Base-by-base conservation (phyloP, 176 grass and related monocot species). In the Areca catechu region DNA sequence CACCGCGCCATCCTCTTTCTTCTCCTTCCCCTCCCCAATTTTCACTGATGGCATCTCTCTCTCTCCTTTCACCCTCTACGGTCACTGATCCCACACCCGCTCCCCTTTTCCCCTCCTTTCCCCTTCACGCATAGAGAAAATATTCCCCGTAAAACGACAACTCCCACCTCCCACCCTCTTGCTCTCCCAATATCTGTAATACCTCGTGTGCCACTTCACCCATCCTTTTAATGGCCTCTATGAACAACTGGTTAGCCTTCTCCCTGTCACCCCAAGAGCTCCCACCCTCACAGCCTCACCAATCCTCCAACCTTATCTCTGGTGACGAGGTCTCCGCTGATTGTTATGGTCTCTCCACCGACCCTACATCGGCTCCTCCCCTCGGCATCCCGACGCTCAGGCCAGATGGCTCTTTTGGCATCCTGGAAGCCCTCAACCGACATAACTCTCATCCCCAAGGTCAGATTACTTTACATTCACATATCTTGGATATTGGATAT, bases 221-320 rank as follows among this genome's bases (percentile, higher is more conserved):
- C 9, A 43, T 1, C 34, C 9, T 43, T 43, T 43, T 30, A 48
- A 96, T 97, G 86, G 86, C 71, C 16, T 71, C 92, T 17, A 71
- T 97, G 62, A 97, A 97, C 81, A 90, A 97, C 84, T 91, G 92
- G 92, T 72, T 97, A 69, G 92, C 49, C 19, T 97, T 97, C 77
- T 97, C 92, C 25, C 86, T 97, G 56, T 88, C 79, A n/a, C 83
- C 69, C 6, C 92, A 97, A 71, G 92, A 97, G 60, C 80, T 90
- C 4, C 80, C 77, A 23, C 57, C 86, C 16, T 80, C 80, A 4
- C 83, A 87, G 37, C 52, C 77, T 18, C 70, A 66, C 30, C 78
- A 82, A 23, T 50, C 80, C 19, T 54, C 60, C 5, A 28, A 66
- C 53, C 6, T 72, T 69, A 75, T 76, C 67, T 71, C 66, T n/a